phyloP scores from a whole-genome alignment of 257 asterid species.

The Cynanchum wilfordii region DNA sequence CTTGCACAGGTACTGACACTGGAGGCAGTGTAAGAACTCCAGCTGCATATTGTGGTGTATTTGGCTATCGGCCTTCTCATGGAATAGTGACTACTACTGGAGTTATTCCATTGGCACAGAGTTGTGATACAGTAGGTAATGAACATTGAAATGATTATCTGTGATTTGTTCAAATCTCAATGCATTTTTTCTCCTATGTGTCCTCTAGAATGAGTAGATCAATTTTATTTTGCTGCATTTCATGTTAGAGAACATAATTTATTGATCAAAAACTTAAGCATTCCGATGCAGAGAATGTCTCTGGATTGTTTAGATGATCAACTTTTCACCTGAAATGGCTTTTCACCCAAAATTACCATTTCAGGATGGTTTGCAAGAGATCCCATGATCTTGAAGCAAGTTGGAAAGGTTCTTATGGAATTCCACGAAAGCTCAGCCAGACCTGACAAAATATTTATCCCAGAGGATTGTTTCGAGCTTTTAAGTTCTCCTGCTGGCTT shows the following conservation, averaged over 20 bases:
- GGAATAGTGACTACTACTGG: conserved; percentile 61
- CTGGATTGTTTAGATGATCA: not conserved
- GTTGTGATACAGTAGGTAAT: conserved; percentile 89
- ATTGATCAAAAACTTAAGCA: not conserved
- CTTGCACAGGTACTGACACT: conserved; percentile 71
- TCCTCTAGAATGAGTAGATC: not conserved
- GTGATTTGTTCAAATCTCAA: not conserved
- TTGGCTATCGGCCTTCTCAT: conserved; percentile 87
- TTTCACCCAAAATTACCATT: too few relatives aligned
- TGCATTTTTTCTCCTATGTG: not conserved
- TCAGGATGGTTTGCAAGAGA: conserved; percentile 94
- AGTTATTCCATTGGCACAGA: conserved; percentile 84
- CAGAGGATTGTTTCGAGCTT: conserved; percentile 83
- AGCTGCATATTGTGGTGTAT: conserved; percentile 78
- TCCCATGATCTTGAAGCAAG: conserved; percentile 57
- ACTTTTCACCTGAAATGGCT: not conserved
- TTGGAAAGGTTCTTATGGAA: conserved; percentile 55
- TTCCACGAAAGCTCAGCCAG: conserved; percentile 22
- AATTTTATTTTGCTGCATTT: not conserved
- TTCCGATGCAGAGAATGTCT: not conserved
- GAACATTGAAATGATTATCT: not conserved
- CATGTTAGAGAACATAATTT: too few relatives aligned
- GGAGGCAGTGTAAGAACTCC: conserved; percentile 96
- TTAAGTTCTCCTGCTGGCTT: conserved; percentile 33
- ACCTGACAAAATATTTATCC: conserved; percentile 43